phyloP scores from a whole-genome alignment of 2,329 filamentous ascomycete genomes.

The Parastagonospora avenae region DNA sequence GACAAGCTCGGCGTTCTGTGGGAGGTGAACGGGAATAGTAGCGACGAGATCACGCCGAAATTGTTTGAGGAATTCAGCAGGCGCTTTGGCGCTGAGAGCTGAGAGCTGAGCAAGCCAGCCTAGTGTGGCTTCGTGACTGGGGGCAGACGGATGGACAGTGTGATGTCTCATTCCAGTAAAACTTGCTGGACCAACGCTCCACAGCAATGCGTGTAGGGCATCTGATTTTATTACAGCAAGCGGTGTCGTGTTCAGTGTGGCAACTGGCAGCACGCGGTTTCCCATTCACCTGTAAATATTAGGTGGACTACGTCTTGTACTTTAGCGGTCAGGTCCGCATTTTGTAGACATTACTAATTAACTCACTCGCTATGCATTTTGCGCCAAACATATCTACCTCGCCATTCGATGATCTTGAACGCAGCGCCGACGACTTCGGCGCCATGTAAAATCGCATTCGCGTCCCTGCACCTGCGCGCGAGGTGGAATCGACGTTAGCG shows the following conservation, averaged over 20 bases:
- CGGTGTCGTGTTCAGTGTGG: conserved; percentile 5
- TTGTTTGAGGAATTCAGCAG: conserved; percentile 81
- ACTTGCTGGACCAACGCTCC: background rate
- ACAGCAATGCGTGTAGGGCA: background rate
- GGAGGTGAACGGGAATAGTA: conserved; percentile 85
- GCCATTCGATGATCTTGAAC: background rate
- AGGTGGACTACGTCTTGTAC: conserved; percentile 5
- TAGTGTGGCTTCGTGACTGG: too few relatives aligned
- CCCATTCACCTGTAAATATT: conserved; percentile 24
- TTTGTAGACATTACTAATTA: conserved; percentile 9
- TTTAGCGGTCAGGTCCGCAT: conserved; percentile 5
- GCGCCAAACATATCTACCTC: background rate
- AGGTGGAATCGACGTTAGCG: background rate
- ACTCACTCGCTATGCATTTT: background rate
- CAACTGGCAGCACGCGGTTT: conserved; percentile 8
- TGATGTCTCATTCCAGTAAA: background rate
- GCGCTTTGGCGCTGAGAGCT: conserved; percentile 62
- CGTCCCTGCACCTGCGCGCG: background rate
- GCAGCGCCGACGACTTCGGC: conserved; percentile 2
- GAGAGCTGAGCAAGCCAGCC: conserved; percentile 16
- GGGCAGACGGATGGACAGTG: too few relatives aligned
- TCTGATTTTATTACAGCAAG: background rate
- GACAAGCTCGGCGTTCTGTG: conserved; percentile 80
- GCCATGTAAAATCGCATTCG: conserved; percentile 12
- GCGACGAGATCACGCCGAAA: conserved; percentile 94